Conservation (phyloP, 768 basidiomycete genomes). For the Pseudohyphozyma bogoriensis region DNA sequence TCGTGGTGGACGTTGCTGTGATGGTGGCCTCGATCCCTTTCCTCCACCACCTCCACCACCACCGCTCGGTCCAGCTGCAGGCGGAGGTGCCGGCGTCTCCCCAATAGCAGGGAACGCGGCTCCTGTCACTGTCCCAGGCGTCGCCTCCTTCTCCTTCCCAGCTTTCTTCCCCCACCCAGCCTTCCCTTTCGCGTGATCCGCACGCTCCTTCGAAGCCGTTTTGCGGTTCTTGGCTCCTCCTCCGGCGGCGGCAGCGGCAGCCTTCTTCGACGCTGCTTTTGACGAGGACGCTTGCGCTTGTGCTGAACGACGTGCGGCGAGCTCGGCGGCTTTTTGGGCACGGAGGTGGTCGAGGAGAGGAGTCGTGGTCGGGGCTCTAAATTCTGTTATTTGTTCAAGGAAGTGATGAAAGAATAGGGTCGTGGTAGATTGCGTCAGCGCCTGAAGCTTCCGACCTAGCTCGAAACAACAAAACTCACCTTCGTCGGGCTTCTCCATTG, state of each 20-base stretch:
- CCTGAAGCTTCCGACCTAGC: no score
- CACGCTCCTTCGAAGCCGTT: background rate
- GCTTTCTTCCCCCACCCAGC: background rate
- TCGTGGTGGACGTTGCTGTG: background rate
- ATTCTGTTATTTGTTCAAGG: background rate
- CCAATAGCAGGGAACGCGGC: background rate
- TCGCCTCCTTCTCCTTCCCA: background rate
- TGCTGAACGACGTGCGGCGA: conserved; percentile 60
- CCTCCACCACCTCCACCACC: no score
- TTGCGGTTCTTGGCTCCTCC: conserved; percentile 4
- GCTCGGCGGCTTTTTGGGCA: conserved; percentile 54
- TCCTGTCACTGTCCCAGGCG: no score
- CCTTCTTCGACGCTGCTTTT: conserved; percentile 8
- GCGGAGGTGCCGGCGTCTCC: no score
- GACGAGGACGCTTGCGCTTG: background rate
- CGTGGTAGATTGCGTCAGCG: no score
- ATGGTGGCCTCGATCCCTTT: background rate
- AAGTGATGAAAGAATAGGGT: background rate
- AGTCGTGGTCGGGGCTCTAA: conserved; percentile 48
- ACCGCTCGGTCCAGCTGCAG: no score
- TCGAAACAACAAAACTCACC: no score
- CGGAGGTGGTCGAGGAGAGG: conserved; percentile 89
- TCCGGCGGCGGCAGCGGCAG: conserved; percentile 36
- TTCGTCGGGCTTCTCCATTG: conserved; percentile 41
- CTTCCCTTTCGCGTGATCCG: background rate